Conservation (phyloP, 768 basidiomycete species). For the Omphalotus guepiniiformis region DNA sequence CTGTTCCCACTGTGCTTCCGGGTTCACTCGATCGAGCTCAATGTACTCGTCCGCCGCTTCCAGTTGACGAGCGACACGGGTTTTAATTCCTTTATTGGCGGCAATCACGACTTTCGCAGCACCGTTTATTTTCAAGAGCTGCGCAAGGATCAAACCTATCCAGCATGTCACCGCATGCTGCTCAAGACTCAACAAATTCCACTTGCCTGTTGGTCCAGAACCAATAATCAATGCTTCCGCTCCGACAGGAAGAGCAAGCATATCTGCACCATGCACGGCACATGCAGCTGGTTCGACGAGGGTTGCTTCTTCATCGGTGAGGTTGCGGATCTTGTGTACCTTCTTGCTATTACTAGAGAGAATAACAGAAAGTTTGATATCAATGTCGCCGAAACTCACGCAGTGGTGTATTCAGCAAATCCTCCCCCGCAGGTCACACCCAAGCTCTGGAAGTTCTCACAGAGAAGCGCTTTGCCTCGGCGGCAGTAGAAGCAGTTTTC, state of each 20-base stretch:
- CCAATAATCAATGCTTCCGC: conserved; percentile 71
- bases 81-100: conserved; percentile 89
- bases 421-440: conserved; percentile 66
- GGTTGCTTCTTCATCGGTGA: conserved; percentile 73
- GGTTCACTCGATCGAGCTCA: conserved; percentile 73
- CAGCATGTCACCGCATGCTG: too few relatives aligned
- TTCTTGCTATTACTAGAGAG: conserved; percentile 52
- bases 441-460: conserved; percentile 64
- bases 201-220: conserved; percentile 64
- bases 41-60: conserved; percentile 82
- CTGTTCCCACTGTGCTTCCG: conserved; percentile 74
- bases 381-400: conserved; percentile 34
- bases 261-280: conserved; percentile 77
- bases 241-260: conserved; percentile 63
- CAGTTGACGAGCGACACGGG: conserved; percentile 77
- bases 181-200: too few relatives aligned
- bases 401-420: conserved; percentile 70
- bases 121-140: conserved; percentile 84
- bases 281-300: conserved; percentile 77
- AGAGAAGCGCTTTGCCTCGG: conserved; percentile 61
- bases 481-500: conserved; percentile 71
- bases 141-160: conserved; percentile 79
- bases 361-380: background rate
- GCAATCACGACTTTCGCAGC: conserved; percentile 79
- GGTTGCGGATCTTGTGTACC: conserved; percentile 70